Percentiles rank a stretch among this genome's conserved stretches.
Conservation (phyloP, 2,329 filamentous ascomycete species). For the Xylaria multiplex region DNA sequence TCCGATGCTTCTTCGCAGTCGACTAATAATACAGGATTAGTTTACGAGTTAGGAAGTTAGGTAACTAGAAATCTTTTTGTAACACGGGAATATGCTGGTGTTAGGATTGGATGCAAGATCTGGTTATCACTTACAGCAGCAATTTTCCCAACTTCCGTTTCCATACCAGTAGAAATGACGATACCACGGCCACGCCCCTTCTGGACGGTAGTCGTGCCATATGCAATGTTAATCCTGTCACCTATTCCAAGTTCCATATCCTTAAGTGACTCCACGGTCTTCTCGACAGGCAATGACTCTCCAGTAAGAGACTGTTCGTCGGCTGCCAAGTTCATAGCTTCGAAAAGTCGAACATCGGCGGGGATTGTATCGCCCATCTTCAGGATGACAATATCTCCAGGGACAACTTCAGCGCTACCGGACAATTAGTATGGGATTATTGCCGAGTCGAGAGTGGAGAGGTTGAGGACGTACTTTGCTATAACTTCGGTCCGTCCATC, state of each 20-base stretch:
- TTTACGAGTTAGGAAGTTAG: neutral
- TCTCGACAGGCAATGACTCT: slow-evolving; percentile 77
- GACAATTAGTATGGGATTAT: slow-evolving; percentile 33
- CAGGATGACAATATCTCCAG: slow-evolving; percentile 75
- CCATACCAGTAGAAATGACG: slow-evolving; percentile 77
- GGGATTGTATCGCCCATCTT: slow-evolving; percentile 80
- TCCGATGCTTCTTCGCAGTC: slow-evolving; percentile 62
- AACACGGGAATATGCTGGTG: neutral
- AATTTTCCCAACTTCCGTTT: slow-evolving; percentile 76
- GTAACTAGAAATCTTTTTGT: neutral
- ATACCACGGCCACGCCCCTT: slow-evolving; percentile 79
- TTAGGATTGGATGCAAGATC: neutral
- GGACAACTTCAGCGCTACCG: slow-evolving; percentile 69
- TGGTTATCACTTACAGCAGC: slow-evolving; percentile 55
- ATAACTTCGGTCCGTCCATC: slow-evolving; percentile 67
- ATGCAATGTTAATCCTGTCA: slow-evolving; percentile 79
- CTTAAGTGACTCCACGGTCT: slow-evolving; percentile 66
- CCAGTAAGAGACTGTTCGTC: slow-evolving; percentile 83
- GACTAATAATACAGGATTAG: slow-evolving; percentile 46
- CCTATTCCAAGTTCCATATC: slow-evolving; percentile 70
- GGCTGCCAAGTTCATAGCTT: slow-evolving; percentile 81
- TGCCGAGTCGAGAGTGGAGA: slow-evolving; percentile 25
- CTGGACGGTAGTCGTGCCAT: slow-evolving; percentile 77
- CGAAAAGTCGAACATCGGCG: slow-evolving; percentile 75
- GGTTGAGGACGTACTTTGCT: slow-evolving; percentile 60